These are phyloP conservation scores for Tetrahymena malaccensis DNA, from an alignment of 73 alveolate species.

Conservation along the genomic window DNA sequence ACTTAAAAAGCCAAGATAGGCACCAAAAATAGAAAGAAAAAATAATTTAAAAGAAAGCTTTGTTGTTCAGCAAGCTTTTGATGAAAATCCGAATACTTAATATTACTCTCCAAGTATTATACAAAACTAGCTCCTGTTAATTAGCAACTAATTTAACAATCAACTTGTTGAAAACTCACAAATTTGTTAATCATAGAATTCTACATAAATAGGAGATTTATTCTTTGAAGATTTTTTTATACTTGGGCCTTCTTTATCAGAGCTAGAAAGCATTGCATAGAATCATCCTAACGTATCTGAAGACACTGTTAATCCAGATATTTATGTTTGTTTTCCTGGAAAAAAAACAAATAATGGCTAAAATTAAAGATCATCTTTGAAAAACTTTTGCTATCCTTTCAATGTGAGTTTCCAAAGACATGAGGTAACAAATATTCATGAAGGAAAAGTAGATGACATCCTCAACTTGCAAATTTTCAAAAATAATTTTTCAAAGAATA, in stretches of 20 bases:
- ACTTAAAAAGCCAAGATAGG: neutral
- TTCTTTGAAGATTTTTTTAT: neutral
- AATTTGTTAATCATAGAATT: neutral
- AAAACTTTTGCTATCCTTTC: neutral
- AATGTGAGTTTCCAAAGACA: neutral
- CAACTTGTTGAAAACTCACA: neutral
- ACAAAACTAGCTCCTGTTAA: neutral
- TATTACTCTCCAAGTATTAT: neutral
- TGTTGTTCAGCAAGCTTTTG: neutral
- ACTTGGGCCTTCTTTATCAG: neutral
- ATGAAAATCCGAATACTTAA: neutral
- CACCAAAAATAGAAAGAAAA: neutral
- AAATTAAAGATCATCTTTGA: neutral
- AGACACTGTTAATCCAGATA: neutral
- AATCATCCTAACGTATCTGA: neutral
- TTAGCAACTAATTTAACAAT: neutral
- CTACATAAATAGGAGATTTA: neutral
- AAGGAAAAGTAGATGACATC: neutral
- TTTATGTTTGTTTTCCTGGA: neutral
- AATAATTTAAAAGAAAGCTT: neutral
- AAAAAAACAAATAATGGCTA: neutral
- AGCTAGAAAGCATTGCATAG: neutral
- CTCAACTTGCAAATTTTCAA: neutral
- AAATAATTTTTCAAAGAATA: neutral
- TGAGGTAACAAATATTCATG: neutral